Evolutionary conservation across 768 basidiomycete genomes (phyloP), one percentile per base, ranked within the genome.

Genomic region (Termitomyces sp.): DNA sequence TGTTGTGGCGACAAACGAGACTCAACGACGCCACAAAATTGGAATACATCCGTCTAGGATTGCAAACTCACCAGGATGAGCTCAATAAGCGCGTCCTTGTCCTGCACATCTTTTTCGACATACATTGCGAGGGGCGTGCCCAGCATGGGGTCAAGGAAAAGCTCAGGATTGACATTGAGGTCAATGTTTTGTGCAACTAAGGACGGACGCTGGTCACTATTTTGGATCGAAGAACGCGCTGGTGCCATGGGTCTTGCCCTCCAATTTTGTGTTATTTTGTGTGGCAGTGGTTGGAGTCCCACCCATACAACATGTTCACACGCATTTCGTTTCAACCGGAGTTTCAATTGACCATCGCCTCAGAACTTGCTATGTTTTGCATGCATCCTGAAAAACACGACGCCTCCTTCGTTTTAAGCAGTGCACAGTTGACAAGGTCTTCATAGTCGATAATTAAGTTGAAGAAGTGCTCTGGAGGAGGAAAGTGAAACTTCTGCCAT

Each of bases 91-190:
- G 70, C 62, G 18, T 87, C 84, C 65, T 82, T 83, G 72, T 91
- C 85, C 22, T 81, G 76, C 22, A 93, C 87, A 56, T 92, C 90
- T 63, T 90, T 88, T 64, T 91, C 88, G 65, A 94, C 78, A 72
- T 88, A 94, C 59, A 92, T 78, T 24, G 79, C 72, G 52, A 93
- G 79, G 2, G 90, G 84, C 1, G 77, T 83, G 64, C 92, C 92
- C 70, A 90, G 81, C 82, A 90, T 86, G 63, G 88, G 88, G 68
- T 94, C 91, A 50, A 91, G 74, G 67, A 94, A 94, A 55, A 93
- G 78, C 52, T 79, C 77, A 43, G 66, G 67, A 61, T 75, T 74
- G 60, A 73, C 66, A 60, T 72, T 69, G 64, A 70, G 74, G 46
- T 72, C 67, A 26, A 69, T 58, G 60, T 69, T 66, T 59, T 69